Evolutionary conservation across 1,284 basidiomycete species (phyloP), one percentile per base, ranked within the genome.

Genomic region (Dichomitus squalens): DNA sequence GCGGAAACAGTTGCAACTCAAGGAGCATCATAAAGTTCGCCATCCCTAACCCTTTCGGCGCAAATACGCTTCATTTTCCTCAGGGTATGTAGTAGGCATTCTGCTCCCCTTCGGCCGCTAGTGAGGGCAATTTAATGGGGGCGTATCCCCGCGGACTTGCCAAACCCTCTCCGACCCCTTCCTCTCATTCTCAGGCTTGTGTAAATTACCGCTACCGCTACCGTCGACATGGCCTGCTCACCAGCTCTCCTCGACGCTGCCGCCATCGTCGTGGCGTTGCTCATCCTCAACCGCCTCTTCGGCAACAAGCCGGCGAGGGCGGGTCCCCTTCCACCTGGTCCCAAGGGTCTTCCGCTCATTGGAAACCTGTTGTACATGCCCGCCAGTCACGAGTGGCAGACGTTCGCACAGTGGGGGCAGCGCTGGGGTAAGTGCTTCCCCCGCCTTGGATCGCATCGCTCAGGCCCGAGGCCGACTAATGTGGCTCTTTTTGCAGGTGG

Each of bases 291-390:
- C 38, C 57, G 61, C 40, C 33, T 60, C 44, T 57, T 60, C 52
- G 18, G 23, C 14, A 61, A 55, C 43, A 61, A 56, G 52, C 59
- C n/a, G n/a, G n/a, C n/a, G n/a, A n/a, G 41, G 16, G 33, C 39
- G 16, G 55, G 59, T 7, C 55, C 57, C 53, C 62, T 70, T 41
- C 72, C 72, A 4, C 72, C 72, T 9, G 72, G 72, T 48, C 72
- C 72, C 1, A 67, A 60, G 53, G 68, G 69, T 1, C 62, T 67
- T 27, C 71, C 71, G 1, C 7, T 73, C 47, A 60, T 73, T 20
- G 71, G 73, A 7, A 74, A 74, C 58, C 49, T 70, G 14, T 54
- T 71, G 27, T 70, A 74, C 49, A 68, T 72, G 61, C 72, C 72
- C 7, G 49, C 61, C 7, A 54, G 51, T 21, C 61, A 67, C 21